Evolutionary conservation across 1,284 basidiomycete species (phyloP).

Genomic region (Ceratobasidium sp.): DNA sequence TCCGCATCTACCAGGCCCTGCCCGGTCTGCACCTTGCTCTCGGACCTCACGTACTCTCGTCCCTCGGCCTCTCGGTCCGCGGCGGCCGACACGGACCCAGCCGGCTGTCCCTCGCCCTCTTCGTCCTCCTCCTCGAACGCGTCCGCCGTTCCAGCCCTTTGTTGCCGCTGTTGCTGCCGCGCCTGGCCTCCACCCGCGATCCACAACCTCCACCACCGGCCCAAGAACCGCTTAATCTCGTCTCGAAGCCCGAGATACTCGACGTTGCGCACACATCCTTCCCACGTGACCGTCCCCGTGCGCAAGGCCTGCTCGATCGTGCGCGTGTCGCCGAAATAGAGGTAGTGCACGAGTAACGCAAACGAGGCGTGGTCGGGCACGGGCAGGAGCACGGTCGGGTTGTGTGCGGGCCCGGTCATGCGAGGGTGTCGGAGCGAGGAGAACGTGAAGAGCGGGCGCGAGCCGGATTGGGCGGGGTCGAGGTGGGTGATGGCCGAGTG

Average conservation of each 20-base stretch:
- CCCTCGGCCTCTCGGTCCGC: slow-evolving; percentile 43
- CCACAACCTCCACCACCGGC: slow-evolving; percentile 43
- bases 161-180: slow-evolving; percentile 27
- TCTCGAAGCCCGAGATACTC: slow-evolving; percentile 78
- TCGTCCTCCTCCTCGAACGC: slow-evolving; percentile 38
- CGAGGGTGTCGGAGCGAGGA: slow-evolving; percentile 47
- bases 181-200: slow-evolving; percentile 20
- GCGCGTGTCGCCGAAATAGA: slow-evolving; percentile 76
- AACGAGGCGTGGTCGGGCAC: slow-evolving; percentile 80
- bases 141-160: slow-evolving; percentile 13
- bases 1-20: slow-evolving; percentile 44
- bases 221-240: slow-evolving; percentile 56
- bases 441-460: slow-evolving; percentile 49
- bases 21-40: slow-evolving; percentile 44
- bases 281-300: slow-evolving; percentile 74
- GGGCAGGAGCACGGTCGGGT: slow-evolving; percentile 77
- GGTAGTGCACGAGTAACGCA: slow-evolving; percentile 78
- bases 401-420: slow-evolving; percentile 59
- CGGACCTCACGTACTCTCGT: slow-evolving; percentile 13
- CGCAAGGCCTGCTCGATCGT: slow-evolving; percentile 72
- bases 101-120: not conserved
- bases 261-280: slow-evolving; percentile 82
- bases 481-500: slow-evolving; percentile 73
- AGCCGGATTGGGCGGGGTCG: slow-evolving; percentile 55
- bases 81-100: slow-evolving; percentile 9